Conservation (phyloP, 768 basidiomycete species). For the Amanita pseudoporphyria region DNA sequence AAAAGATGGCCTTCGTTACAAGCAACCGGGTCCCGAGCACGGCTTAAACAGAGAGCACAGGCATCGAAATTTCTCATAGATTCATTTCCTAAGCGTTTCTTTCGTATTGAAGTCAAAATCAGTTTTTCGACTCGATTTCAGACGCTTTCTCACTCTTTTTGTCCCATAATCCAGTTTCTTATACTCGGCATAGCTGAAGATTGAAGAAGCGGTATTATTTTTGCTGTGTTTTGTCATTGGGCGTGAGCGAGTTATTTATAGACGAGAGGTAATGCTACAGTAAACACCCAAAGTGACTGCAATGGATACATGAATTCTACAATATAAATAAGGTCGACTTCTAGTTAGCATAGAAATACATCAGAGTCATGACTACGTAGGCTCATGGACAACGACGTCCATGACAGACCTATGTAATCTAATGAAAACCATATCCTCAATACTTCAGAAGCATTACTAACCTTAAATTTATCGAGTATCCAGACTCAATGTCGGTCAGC, state of each 20-base stretch:
- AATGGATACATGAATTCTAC: neutral
- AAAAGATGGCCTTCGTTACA: constrained; percentile 87
- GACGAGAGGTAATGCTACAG: neutral
- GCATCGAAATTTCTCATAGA: constrained; percentile 90
- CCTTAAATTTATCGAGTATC: constrained; percentile 67
- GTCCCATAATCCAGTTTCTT: constrained; percentile 82
- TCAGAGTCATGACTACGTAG: neutral
- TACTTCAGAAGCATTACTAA: constrained; percentile 20
- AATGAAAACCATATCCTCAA: constrained; percentile 1
- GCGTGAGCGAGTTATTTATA: neutral
- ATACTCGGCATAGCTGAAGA: constrained; percentile 86
- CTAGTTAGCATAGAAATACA: neutral
- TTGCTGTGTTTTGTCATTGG: constrained; percentile 84
- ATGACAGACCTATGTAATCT: constrained; percentile 47
- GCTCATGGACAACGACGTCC: constrained; percentile 68
- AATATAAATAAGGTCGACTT: too few relatives aligned
- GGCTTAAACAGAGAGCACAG: constrained; percentile 80
- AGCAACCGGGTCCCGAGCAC: constrained; percentile 73
- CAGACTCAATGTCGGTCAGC: constrained; percentile 67
- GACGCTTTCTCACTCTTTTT: constrained; percentile 40
- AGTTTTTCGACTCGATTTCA: neutral
- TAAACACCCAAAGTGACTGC: neutral
- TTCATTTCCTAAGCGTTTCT: constrained; percentile 83
- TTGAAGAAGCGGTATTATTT: constrained; percentile 83
- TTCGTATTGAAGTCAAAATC: constrained; percentile 1